Conservation (phyloP, 2,329 filamentous ascomycete genomes). For the Penicillium italicum region DNA sequence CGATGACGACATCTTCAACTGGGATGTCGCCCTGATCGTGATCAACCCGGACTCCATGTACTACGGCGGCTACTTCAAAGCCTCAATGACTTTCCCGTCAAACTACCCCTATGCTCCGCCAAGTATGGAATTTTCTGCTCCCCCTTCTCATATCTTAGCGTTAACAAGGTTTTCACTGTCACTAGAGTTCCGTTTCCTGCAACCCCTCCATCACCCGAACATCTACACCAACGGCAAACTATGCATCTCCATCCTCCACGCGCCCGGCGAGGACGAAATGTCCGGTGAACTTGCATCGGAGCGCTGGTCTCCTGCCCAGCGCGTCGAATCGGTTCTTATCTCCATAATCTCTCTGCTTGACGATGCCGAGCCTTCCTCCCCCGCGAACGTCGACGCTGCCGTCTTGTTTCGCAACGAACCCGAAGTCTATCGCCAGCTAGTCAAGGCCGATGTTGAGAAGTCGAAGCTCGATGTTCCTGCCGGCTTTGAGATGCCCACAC, state of each 20-base stretch:
- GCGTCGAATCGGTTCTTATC: constrained; percentile 90
- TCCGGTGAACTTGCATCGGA: constrained; percentile 87
- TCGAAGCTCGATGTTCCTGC: constrained; percentile 77
- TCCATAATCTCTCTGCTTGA: constrained; percentile 89
- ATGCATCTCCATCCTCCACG: constrained; percentile 95
- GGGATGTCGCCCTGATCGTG: constrained; percentile 85
- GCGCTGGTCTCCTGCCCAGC: constrained; percentile 90
- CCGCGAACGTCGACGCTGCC: constrained; percentile 90
- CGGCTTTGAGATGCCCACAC: constrained; percentile 78
- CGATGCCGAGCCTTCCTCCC: constrained; percentile 87
- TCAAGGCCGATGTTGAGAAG: constrained; percentile 65
- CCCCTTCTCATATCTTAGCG: background rate
- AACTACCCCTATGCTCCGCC: constrained; percentile 91
- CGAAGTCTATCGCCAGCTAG: constrained; percentile 64
- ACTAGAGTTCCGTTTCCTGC: constrained; percentile 74
- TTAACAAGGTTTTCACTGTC: background rate
- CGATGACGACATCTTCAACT: constrained; percentile 78
- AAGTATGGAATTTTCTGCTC: constrained; percentile 37
- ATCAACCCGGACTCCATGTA: constrained; percentile 89
- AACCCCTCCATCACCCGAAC: constrained; percentile 84
- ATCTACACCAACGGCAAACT: constrained; percentile 86
- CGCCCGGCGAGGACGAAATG: constrained; percentile 85
- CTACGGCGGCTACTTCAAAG: constrained; percentile 89
- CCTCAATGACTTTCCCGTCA: constrained; percentile 77
- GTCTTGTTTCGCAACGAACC: constrained; percentile 76